Evolutionary conservation across 2,329 filamentous ascomycete genomes (phyloP).

Genomic region (Diaporthe sp.): DNA sequence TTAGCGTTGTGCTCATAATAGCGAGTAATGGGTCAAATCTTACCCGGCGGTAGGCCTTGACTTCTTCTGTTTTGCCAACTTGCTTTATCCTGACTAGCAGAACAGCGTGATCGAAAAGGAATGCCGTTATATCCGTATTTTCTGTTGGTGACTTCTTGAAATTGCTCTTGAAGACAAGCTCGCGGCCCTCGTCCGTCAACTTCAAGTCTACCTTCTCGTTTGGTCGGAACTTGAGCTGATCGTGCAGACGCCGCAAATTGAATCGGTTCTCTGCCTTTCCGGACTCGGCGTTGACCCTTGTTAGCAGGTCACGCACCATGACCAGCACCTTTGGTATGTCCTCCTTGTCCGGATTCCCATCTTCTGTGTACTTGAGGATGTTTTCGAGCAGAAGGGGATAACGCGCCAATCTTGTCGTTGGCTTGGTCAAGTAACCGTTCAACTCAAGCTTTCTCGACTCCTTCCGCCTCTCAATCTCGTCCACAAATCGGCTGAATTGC

Average conservation of each 20-base stretch:
- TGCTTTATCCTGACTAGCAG: slow-evolving; percentile 91
- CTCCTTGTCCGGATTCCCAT: slow-evolving; percentile 88
- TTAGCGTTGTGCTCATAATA: slow-evolving; percentile 30
- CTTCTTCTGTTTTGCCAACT: slow-evolving; percentile 92
- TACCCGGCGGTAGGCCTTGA: slow-evolving; percentile 88
- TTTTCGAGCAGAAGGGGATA: slow-evolving; percentile 94
- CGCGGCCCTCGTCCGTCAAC: slow-evolving; percentile 90
- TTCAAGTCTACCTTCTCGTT: slow-evolving; percentile 94
- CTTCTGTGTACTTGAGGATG: slow-evolving; percentile 90
- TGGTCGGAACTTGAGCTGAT: slow-evolving; percentile 89
- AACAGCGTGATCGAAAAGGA: slow-evolving; percentile 95
- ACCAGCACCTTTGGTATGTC: slow-evolving; percentile 91
- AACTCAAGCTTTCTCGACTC: slow-evolving; percentile 96
- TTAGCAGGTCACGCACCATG: slow-evolving; percentile 87
- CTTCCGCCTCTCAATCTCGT: slow-evolving; percentile 94
- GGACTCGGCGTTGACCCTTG: slow-evolving; percentile 91
- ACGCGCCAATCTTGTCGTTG: slow-evolving; percentile 91
- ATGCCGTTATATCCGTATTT: slow-evolving; percentile 89
- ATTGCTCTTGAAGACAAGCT: slow-evolving; percentile 92
- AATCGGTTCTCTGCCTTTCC: slow-evolving; percentile 98
- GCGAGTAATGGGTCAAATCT: slow-evolving; percentile 39
- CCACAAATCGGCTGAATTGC: slow-evolving; percentile 89
- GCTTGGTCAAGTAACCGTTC: slow-evolving; percentile 97
- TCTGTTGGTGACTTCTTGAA: slow-evolving; percentile 94
- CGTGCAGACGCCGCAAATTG: slow-evolving; percentile 91